A percentile compares a stretch with the other conserved stretches of the same genome.
Evolutionary conservation across 75 land plant genomes (phyloP).

Genomic region (Picea glauca): DNA sequence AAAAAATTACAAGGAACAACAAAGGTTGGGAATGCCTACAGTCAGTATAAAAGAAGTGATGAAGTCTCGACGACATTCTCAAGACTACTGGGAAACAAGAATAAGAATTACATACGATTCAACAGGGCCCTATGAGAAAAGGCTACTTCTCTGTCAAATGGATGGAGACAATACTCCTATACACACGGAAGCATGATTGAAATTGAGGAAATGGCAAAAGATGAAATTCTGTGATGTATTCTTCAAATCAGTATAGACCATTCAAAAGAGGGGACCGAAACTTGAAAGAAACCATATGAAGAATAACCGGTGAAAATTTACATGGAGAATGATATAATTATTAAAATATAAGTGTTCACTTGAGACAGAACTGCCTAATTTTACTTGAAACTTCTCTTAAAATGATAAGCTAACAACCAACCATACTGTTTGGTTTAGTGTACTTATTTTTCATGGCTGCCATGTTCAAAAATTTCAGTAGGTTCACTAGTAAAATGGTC

Average conservation of each 20-base stretch:
- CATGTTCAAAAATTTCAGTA: background rate
- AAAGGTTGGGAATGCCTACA: too few relatives aligned
- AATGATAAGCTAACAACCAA: background rate
- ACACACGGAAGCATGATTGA: too few relatives aligned
- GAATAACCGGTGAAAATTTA: background rate
- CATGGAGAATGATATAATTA: background rate
- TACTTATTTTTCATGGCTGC: background rate
- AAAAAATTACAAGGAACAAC: background rate
- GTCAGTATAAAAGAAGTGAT: too few relatives aligned
- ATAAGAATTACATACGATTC: too few relatives aligned
- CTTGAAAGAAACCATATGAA: background rate
- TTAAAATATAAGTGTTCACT: background rate
- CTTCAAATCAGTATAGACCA: background rate
- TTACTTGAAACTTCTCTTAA: background rate
- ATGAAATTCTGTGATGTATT: background rate
- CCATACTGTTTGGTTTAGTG: background rate
- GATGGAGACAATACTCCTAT: too few relatives aligned
- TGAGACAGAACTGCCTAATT: background rate
- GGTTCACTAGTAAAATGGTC: background rate
- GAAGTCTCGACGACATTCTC: too few relatives aligned
- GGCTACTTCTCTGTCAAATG: too few relatives aligned
- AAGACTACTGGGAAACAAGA: too few relatives aligned
- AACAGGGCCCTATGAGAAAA: too few relatives aligned
- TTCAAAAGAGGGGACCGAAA: background rate
- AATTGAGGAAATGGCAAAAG: too few relatives aligned